Percentiles rank a stretch among this genome's conserved stretches.
These are phyloP conservation scores for Zopfia rhizophila DNA, from an alignment of 2,329 filamentous ascomycete species.

Conservation along the genomic window DNA sequence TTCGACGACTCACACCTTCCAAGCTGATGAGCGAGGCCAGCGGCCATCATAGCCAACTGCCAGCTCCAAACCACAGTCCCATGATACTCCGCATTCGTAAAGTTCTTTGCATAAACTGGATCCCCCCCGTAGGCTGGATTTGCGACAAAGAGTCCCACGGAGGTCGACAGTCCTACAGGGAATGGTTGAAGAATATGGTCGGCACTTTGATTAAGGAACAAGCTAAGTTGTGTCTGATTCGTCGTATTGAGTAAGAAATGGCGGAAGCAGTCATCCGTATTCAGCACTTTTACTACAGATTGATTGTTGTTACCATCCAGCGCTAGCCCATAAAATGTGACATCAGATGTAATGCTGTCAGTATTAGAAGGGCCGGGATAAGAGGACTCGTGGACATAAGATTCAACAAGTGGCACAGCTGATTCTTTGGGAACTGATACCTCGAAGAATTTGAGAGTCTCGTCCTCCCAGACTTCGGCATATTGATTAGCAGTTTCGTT, in stretches of 20 bases:
- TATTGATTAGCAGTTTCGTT: conserved; percentile 57
- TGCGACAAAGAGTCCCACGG: conserved; percentile 67
- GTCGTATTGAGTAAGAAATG: conserved; percentile 71
- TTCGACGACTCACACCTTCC: conserved; percentile 57
- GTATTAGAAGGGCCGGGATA: conserved; percentile 60
- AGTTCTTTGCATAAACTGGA: conserved; percentile 58
- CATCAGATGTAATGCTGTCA: conserved; percentile 54
- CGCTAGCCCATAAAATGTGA: conserved; percentile 67
- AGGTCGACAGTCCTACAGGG: conserved; percentile 67
- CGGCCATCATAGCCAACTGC: conserved; percentile 73
- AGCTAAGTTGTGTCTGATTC: conserved; percentile 65
- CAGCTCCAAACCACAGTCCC: conserved; percentile 74
- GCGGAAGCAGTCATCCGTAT: conserved; percentile 72
- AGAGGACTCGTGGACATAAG: conserved; percentile 58
- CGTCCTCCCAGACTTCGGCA: conserved; percentile 71
- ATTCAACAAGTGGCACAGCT: conserved; percentile 60
- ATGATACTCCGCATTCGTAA: conserved; percentile 69
- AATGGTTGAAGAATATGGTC: conserved; percentile 68
- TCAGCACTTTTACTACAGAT: conserved; percentile 66
- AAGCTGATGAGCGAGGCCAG: conserved; percentile 68
- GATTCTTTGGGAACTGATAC: conserved; percentile 54
- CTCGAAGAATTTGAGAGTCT: conserved; percentile 68
- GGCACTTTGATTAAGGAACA: conserved; percentile 67
- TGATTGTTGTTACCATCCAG: conserved; percentile 64
- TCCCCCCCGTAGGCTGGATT: conserved; percentile 68